A percentile compares a stretch with the other conserved stretches of the same genome.
Evolutionary conservation across 2,329 filamentous ascomycete genomes (phyloP).

Genomic region (Alternaria conjuncta): DNA sequence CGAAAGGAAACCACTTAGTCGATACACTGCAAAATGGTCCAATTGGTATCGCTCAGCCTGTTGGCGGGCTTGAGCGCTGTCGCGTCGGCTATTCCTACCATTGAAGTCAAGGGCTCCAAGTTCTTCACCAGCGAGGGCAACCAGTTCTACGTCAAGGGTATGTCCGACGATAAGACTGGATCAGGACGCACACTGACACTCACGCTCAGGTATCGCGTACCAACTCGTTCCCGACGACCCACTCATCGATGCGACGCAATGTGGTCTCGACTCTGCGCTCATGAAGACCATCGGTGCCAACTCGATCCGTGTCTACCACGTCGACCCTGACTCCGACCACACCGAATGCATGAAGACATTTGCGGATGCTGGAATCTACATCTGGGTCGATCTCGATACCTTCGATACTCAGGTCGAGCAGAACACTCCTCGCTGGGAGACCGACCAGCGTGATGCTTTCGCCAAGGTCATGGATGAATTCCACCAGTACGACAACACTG

Average conservation of each 20-base stretch:
- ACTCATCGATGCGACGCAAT: slow-evolving; percentile 76
- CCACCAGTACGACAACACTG: slow-evolving; percentile 76
- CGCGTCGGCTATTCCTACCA: slow-evolving; percentile 58
- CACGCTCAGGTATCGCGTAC: slow-evolving; percentile 73
- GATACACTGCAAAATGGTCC: slow-evolving; percentile 12
- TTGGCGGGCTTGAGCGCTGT: slow-evolving; percentile 44
- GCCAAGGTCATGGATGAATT: slow-evolving; percentile 78
- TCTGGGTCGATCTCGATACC: slow-evolving; percentile 83
- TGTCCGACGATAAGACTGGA: not conserved
- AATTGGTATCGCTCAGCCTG: slow-evolving; percentile 15
- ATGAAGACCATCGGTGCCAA: slow-evolving; percentile 86
- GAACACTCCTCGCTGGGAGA: slow-evolving; percentile 72
- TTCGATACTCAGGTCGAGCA: slow-evolving; percentile 69
- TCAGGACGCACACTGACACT: slow-evolving; percentile 5
- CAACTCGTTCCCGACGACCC: slow-evolving; percentile 72
- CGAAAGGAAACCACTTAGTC: not conserved
- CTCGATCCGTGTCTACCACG: slow-evolving; percentile 86
- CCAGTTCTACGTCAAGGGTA: slow-evolving; percentile 86
- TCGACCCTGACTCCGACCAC: slow-evolving; percentile 75
- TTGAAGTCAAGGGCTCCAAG: slow-evolving; percentile 74
- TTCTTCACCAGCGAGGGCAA: slow-evolving; percentile 82
- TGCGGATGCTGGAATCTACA: slow-evolving; percentile 72
- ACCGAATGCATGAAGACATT: slow-evolving; percentile 82
- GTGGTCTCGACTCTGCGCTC: slow-evolving; percentile 73
- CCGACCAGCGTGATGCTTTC: slow-evolving; percentile 72